A percentile compares a stretch with the other conserved stretches of the same genome.
These are phyloP conservation scores for Ustilago curta DNA, from an alignment of 1,284 basidiomycete species.

Conservation along the genomic window DNA sequence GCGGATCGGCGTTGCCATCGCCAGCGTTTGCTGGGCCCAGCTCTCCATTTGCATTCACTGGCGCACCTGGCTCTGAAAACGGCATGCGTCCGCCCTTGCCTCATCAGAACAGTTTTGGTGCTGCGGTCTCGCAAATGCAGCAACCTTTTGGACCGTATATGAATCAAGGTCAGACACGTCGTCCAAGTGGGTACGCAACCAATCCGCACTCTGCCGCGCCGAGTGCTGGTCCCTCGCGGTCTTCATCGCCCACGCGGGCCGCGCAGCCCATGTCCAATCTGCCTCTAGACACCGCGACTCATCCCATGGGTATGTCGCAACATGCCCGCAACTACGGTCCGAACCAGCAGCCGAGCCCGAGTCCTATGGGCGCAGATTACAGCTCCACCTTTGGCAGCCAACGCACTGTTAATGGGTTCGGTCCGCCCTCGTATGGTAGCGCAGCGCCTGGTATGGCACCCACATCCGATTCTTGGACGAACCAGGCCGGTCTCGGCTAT, in stretches of 20 bases:
- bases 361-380: conserved; percentile 21
- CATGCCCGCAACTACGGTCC: conserved; percentile 11
- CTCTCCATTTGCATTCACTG: conserved; percentile 26
- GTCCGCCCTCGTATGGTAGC: conserved; percentile 4
- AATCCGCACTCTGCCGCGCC: conserved; percentile 47
- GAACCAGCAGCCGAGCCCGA: conserved; percentile 13
- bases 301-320: conserved; percentile 24
- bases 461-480: conserved; percentile 28
- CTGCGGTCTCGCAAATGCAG: conserved; percentile 24
- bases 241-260: conserved; percentile 40
- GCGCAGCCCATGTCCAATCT: conserved; percentile 9
- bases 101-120: conserved; percentile 34
- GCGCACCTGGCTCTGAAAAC: conserved; percentile 13
- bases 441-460: background rate
- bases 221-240: conserved; percentile 46
- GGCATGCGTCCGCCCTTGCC: conserved; percentile 17
- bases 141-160: conserved; percentile 19
- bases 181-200: conserved; percentile 40
- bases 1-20: conserved; percentile 39
- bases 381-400: conserved; percentile 30
- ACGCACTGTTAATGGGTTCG: conserved; percentile 22
- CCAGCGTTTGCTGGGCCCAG: conserved; percentile 29
- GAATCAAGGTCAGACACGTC: conserved; percentile 26
- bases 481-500: conserved; percentile 15
- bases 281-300: conserved; percentile 6